A percentile compares a stretch with the other conserved stretches of the same genome.
Evolutionary conservation across 305 asterid species (phyloP).

Genomic region (Fraxinus albicans): DNA sequence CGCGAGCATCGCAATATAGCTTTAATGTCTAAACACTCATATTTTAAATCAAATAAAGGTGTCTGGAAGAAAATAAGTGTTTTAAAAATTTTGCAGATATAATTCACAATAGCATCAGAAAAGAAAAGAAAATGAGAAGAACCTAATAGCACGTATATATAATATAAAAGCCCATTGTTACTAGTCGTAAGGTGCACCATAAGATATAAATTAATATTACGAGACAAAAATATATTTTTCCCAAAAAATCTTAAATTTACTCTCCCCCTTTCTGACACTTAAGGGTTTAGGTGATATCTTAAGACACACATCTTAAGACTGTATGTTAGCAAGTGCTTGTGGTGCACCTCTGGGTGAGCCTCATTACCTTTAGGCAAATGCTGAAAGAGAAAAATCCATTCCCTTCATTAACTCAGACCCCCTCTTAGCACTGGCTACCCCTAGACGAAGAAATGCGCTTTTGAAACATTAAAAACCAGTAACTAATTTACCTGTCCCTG

Average conservation of each 20-base stretch:
- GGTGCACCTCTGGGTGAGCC: neutral
- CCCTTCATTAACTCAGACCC: neutral
- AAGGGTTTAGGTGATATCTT: neutral
- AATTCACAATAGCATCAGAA: neutral
- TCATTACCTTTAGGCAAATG: neutral
- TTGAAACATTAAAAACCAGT: neutral
- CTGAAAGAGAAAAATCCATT: neutral
- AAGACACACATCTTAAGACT: neutral
- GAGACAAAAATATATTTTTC: neutral
- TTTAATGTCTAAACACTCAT: neutral
- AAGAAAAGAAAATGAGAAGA: neutral
- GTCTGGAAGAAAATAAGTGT: neutral
- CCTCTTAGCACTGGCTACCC: neutral
- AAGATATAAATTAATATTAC: neutral
- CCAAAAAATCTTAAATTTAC: neutral
- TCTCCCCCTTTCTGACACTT: neutral
- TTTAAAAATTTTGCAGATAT: neutral
- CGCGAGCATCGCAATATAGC: neutral
- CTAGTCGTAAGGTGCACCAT: neutral
- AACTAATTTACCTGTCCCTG: conserved; percentile 86
- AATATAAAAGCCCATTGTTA: neutral
- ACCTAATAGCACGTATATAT: neutral
- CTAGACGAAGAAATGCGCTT: neutral
- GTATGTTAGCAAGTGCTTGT: neutral
- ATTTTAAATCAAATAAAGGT: neutral